Conservation (phyloP, 2,329 filamentous ascomycete genomes). For the Septoria linicola region DNA sequence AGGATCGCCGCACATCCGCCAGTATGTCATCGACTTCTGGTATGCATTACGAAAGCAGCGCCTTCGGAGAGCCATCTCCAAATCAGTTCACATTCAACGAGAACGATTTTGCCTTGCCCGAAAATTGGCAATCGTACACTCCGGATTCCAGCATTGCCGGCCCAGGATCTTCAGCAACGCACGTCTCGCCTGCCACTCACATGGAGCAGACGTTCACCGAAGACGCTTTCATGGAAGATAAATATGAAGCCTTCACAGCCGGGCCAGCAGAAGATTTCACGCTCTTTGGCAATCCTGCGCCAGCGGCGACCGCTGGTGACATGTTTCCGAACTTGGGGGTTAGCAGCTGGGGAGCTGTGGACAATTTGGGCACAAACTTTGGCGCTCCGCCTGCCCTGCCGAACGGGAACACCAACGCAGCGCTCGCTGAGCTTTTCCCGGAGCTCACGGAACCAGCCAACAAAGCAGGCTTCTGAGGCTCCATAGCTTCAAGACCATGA, state of each 20-base stretch:
- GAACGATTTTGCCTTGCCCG: constrained; percentile 55
- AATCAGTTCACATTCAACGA: constrained; percentile 60
- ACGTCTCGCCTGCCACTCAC: constrained; percentile 71
- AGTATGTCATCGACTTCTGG: constrained; percentile 44
- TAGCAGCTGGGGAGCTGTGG: constrained; percentile 40
- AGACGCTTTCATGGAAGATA: constrained; percentile 63
- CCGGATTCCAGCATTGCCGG: constrained; percentile 30
- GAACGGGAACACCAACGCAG: constrained; percentile 21
- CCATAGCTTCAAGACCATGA: background rate
- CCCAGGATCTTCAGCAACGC: constrained; percentile 39
- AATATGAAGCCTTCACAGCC: constrained; percentile 41
- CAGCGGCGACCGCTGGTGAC: constrained; percentile 24
- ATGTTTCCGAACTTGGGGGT: constrained; percentile 35
- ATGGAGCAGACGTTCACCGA: constrained; percentile 57
- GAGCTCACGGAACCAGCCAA: constrained; percentile 19
- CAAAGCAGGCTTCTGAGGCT: constrained; percentile 1
- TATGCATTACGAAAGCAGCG: constrained; percentile 39
- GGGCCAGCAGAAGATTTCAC: constrained; percentile 57
- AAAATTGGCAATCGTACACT: constrained; percentile 39
- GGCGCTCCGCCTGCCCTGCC: constrained; percentile 22
- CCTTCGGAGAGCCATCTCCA: constrained; percentile 44
- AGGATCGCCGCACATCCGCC: constrained; percentile 35
- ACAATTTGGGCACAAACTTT: constrained; percentile 28
- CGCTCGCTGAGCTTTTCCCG: constrained; percentile 27
- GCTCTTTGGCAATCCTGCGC: constrained; percentile 49